phyloP scores from a whole-genome alignment of 305 asterid species.

The Striga hermonthica region DNA sequence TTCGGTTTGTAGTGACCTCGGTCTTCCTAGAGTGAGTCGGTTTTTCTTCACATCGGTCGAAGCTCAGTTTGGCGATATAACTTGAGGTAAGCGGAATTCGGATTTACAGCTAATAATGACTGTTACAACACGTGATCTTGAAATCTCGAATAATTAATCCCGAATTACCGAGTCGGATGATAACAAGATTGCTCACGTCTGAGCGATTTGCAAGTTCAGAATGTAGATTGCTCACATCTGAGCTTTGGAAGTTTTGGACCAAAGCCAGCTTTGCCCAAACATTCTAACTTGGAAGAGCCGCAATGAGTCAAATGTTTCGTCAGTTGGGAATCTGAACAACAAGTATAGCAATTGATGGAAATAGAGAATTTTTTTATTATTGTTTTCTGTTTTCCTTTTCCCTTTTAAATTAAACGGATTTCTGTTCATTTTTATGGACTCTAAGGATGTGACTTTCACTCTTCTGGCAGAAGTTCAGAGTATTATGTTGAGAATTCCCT shows the following conservation, averaged over 20 bases:
- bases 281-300: slow-evolving; percentile 49
- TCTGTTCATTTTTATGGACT: too few relatives aligned
- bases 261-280: slow-evolving; percentile 54
- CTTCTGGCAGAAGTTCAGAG: slow-evolving; percentile 60
- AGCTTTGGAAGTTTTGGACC: slow-evolving; percentile 90
- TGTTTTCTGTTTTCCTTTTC: neutral
- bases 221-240: slow-evolving; percentile 76
- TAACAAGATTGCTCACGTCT: slow-evolving; percentile 40
- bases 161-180: too few relatives aligned
- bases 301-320: slow-evolving; percentile 48
- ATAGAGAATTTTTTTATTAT: slow-evolving; percentile 17
- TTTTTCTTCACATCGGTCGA: too few relatives aligned
- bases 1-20: too few relatives aligned
- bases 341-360: slow-evolving; percentile 41
- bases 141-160: too few relatives aligned
- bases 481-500: slow-evolving; percentile 70
- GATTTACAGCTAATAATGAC: too few relatives aligned
- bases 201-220: slow-evolving; percentile 79
- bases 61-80: too few relatives aligned
- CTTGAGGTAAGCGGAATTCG: too few relatives aligned
- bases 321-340: slow-evolving; percentile 53
- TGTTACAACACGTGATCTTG: too few relatives aligned
- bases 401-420: slow-evolving; percentile 5
- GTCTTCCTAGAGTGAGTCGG: too few relatives aligned
- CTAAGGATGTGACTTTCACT: slow-evolving; percentile 23